These are phyloP conservation scores for Termitomyces sp. DNA, from an alignment of 768 basidiomycete genomes.

Conservation along the genomic window DNA sequence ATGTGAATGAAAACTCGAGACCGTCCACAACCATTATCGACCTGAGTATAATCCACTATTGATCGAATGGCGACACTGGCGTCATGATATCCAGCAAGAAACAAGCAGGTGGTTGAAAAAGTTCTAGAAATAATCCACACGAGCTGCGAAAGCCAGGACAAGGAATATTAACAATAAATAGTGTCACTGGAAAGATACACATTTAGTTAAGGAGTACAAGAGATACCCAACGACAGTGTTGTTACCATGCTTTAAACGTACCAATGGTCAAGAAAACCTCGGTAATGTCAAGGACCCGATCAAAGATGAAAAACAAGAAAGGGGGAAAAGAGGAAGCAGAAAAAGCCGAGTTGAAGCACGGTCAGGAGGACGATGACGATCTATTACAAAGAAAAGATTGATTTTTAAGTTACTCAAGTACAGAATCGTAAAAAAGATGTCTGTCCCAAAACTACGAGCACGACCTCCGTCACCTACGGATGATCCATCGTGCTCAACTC, in stretches of 20 bases:
- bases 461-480: conserved; percentile 18
- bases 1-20: no score
- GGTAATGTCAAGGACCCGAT: background rate
- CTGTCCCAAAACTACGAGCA: conserved; percentile 66
- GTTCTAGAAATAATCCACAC: conserved; percentile 49
- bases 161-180: conserved; percentile 41
- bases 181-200: conserved; percentile 23
- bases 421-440: conserved; percentile 25
- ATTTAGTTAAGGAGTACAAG: background rate
- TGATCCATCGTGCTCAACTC: conserved; percentile 50
- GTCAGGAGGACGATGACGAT: conserved; percentile 2
- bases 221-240: background rate
- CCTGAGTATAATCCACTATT: no score
- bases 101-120: conserved; percentile 8
- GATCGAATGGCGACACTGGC: no score
- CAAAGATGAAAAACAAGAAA: background rate
- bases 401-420: background rate
- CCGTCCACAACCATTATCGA: no score
- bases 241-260: conserved; percentile 11
- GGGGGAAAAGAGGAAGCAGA: background rate
- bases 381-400: no score
- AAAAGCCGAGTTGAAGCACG: background rate
- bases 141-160: conserved; percentile 45
- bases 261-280: no score
- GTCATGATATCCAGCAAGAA: no score